Conservation (phyloP, 2,329 filamentous ascomycete species). For the Sporothrix pseudoabietina region DNA sequence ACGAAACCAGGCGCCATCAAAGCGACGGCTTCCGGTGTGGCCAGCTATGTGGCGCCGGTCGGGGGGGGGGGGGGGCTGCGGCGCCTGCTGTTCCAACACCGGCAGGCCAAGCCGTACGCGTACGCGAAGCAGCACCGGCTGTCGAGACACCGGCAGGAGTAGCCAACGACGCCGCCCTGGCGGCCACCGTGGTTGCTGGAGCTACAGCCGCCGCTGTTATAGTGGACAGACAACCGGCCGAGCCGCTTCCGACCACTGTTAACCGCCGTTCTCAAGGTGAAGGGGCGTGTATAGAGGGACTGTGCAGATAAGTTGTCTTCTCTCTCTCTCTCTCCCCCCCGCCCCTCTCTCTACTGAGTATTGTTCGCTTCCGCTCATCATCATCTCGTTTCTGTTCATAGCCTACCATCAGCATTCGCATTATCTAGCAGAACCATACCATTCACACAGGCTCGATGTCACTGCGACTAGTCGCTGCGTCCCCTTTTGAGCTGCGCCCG, state of each 20-base stretch:
- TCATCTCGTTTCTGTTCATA: not conserved
- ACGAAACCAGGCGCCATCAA: slow-evolving; percentile 37
- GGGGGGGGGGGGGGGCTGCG: not conserved
- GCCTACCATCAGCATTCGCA: not conserved
- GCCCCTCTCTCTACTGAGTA: not conserved
- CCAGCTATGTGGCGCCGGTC: slow-evolving; percentile 33
- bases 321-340: no score
- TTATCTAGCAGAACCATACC: not conserved
- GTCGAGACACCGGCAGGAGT: slow-evolving; percentile 2
- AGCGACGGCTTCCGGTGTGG: slow-evolving; percentile 37
- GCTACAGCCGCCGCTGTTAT: slow-evolving; percentile 5
- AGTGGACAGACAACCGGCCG: not conserved
- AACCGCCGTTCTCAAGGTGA: slow-evolving; percentile 23
- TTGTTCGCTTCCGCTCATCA: not conserved
- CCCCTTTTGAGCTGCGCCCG: not conserved
- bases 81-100: not conserved
- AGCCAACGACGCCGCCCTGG: not conserved
- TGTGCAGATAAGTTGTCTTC: not conserved
- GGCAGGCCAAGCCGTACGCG: not conserved
- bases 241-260: slow-evolving; percentile 25
- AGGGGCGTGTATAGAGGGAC: not conserved
- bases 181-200: slow-evolving; percentile 19
- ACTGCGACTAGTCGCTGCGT: not conserved
- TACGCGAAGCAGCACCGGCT: not conserved
- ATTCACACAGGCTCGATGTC: not conserved